These are phyloP conservation scores for Staphylotrichum longicolle DNA, from an alignment of 495 filamentous ascomycete species.

Conservation along the genomic window DNA sequence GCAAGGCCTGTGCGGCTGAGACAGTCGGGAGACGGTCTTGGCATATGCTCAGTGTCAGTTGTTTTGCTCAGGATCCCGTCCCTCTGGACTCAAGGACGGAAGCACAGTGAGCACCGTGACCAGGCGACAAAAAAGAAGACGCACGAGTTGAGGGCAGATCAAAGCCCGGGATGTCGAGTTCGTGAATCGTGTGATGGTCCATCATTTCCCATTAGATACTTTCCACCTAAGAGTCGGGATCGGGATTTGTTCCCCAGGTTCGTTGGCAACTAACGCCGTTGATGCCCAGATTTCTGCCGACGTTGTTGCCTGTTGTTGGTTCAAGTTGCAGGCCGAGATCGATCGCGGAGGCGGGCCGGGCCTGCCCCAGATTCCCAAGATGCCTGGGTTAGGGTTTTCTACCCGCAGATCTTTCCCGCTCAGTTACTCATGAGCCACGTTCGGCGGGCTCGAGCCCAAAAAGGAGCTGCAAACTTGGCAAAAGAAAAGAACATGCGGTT, in stretches of 20 bases:
- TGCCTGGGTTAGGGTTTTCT: not conserved
- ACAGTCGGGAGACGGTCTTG: conserved; percentile 80
- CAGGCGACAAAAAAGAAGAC: not conserved
- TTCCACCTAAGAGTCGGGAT: not conserved
- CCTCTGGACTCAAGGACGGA: too few species aligned
- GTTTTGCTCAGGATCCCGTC: too few species aligned
- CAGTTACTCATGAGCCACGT: not conserved
- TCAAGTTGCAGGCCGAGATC: not conserved
- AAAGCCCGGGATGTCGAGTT: conserved; percentile 48
- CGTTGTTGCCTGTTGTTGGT: not conserved
- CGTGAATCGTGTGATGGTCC: conserved; percentile 47
- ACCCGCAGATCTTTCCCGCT: too few species aligned
- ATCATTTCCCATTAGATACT: conserved; percentile 20
- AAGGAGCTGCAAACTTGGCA: conserved; percentile 1
- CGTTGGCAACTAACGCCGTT: too few species aligned
- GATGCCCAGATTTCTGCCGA: too few species aligned
- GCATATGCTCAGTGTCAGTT: not conserved
- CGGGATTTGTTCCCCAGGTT: not conserved
- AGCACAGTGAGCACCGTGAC: too few species aligned
- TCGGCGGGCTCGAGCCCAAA: conserved; percentile 1
- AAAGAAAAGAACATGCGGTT: conserved; percentile 23
- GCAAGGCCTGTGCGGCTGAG: conserved; percentile 80
- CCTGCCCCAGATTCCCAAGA: not conserved
- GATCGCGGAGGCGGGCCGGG: not conserved
- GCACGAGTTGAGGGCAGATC: conserved; percentile 35